These are phyloP conservation scores for Diplocarpon rosae DNA, from an alignment of 2,329 filamentous ascomycete genomes.

Conservation along the genomic window DNA sequence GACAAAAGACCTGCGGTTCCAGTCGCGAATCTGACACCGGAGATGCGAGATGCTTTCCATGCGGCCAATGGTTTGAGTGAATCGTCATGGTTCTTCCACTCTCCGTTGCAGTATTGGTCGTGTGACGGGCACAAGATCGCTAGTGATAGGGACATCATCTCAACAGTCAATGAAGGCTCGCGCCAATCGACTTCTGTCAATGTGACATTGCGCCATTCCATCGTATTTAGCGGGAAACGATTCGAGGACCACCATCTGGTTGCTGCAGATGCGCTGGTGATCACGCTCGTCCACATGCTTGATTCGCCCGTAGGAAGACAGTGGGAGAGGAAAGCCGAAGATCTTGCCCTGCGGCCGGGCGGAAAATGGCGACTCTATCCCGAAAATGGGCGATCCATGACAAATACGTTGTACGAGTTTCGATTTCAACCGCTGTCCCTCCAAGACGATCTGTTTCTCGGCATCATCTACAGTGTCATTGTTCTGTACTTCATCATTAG, in stretches of 20 bases:
- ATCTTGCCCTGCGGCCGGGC: constrained; percentile 37
- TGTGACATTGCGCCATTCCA: constrained; percentile 63
- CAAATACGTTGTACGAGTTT: constrained; percentile 63
- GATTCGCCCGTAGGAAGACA: constrained; percentile 51
- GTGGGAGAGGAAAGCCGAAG: constrained; percentile 51
- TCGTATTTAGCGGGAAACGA: constrained; percentile 71
- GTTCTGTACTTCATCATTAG: constrained; percentile 54
- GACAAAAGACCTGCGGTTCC: constrained; percentile 5
- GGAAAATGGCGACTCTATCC: constrained; percentile 57
- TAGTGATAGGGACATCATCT: constrained; percentile 50
- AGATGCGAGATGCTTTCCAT: constrained; percentile 42
- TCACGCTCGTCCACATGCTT: constrained; percentile 60
- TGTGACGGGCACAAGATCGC: constrained; percentile 49
- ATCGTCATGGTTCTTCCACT: constrained; percentile 68
- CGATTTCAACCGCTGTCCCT: constrained; percentile 64
- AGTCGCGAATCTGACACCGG: constrained; percentile 22
- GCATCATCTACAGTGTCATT: constrained; percentile 53
- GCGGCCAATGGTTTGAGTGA: constrained; percentile 48
- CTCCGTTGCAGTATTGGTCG: constrained; percentile 73
- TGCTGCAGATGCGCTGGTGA: constrained; percentile 67
- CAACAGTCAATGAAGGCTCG: constrained; percentile 57
- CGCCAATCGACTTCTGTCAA: constrained; percentile 56
- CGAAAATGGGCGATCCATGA: constrained; percentile 39
- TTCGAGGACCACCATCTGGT: constrained; percentile 57
- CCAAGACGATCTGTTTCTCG: constrained; percentile 52